phyloP scores from a whole-genome alignment of 2,329 filamentous ascomycete species.

The Colletotrichum brevisporum region DNA sequence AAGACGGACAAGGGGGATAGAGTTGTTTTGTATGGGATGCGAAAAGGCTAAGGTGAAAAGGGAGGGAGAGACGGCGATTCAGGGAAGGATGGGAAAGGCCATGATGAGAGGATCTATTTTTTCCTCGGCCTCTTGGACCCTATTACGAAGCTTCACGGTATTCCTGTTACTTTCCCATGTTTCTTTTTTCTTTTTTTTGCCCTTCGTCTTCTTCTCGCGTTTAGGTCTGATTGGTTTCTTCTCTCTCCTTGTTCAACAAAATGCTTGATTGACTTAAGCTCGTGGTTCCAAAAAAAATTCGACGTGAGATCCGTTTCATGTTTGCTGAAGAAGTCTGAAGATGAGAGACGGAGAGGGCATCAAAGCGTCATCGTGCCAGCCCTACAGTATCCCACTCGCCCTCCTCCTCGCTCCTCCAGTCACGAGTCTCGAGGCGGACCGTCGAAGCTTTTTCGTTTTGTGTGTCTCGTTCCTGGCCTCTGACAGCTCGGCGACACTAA shows the following conservation, averaged over 20 bases:
- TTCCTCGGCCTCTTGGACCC: not conserved
- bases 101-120: not conserved
- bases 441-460: not conserved
- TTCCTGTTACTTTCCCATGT: constrained; percentile 34
- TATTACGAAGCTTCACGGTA: constrained; percentile 17
- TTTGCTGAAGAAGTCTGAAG: constrained; percentile 19
- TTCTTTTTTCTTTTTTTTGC: constrained; percentile 28
- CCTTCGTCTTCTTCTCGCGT: constrained; percentile 32
- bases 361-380: constrained; percentile 30
- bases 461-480: constrained; percentile 5
- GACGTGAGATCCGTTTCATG: constrained; percentile 31
- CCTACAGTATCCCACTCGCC: constrained; percentile 10
- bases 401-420: too few species aligned
- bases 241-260: constrained; percentile 24
- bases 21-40: constrained; percentile 19
- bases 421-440: too few species aligned
- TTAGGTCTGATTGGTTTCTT: constrained; percentile 17
- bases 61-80: not conserved
- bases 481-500: constrained; percentile 26
- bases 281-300: constrained; percentile 21
- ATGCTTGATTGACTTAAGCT: constrained; percentile 47
- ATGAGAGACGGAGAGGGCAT: not conserved
- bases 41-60: not conserved
- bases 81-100: not conserved
- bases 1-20: constrained; percentile 18